These are phyloP conservation scores for Vigna unguiculata DNA, from an alignment of 306 rosid species.

Conservation along the genomic window DNA sequence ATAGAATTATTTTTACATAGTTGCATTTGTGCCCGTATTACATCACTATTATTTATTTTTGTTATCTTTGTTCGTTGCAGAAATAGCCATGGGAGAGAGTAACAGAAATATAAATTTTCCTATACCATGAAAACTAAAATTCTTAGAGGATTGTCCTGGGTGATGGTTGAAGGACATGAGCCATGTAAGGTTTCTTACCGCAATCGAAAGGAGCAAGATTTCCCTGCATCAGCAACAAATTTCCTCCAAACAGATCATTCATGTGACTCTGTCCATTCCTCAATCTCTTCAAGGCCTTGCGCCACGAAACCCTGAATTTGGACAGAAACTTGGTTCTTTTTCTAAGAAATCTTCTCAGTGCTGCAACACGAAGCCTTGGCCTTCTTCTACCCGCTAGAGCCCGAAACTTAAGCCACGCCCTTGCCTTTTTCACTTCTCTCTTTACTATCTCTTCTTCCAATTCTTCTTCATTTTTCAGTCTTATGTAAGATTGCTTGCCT, in stretches of 20 bases:
- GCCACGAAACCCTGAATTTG: constrained; percentile 46
- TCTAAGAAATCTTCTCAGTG: constrained; percentile 45
- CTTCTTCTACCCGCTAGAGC: constrained; percentile 52
- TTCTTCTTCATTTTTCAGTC: constrained; percentile 46
- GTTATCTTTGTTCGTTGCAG: no score
- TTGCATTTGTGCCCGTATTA: no score
- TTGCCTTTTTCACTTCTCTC: constrained; percentile 48
- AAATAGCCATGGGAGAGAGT: neutral
- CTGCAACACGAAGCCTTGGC: constrained; percentile 48
- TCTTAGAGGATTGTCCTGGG: constrained; percentile 9
- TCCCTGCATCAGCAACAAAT: constrained; percentile 52
- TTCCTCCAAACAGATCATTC: constrained; percentile 59
- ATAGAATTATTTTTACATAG: no score
- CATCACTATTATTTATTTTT: no score
- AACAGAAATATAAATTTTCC: neutral
- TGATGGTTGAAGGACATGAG: constrained; percentile 27
- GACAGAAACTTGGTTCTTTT: constrained; percentile 40
- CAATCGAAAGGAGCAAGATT: constrained; percentile 50
- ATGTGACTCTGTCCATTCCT: constrained; percentile 58
- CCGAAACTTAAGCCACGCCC: constrained; percentile 50
- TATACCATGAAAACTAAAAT: neutral
- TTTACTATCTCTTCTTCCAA: constrained; percentile 27
- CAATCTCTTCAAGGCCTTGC: constrained; percentile 48
- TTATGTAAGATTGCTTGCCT: constrained; percentile 41
- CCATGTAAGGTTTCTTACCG: constrained; percentile 4